Percentiles rank a stretch among this genome's conserved stretches.
Conservation (phyloP, 2,329 filamentous ascomycete species). For the Neonectria magnoliae region DNA sequence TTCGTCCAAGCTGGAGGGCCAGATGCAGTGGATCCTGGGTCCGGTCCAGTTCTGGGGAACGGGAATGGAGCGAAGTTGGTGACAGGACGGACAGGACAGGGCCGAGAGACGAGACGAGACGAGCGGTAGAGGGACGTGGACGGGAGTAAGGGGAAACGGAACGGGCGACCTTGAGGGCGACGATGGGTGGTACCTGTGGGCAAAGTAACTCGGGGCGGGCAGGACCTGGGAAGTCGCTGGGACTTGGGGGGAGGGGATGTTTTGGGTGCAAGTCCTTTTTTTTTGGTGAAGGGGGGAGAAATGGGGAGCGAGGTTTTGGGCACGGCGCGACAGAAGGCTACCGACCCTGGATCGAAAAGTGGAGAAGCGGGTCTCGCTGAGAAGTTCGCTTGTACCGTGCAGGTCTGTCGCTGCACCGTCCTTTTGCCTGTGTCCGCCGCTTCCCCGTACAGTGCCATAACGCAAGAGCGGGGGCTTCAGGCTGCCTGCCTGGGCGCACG, state of each 20-base stretch:
- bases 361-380: constrained; percentile 12
- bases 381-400: not conserved
- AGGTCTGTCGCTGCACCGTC: not conserved
- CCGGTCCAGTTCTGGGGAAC: constrained; percentile 20
- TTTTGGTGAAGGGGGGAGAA: constrained; percentile 47
- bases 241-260: constrained; percentile 48
- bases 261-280: constrained; percentile 51
- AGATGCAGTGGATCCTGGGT: constrained; percentile 43
- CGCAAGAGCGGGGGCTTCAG: constrained; percentile 35
- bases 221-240: constrained; percentile 45
- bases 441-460: not conserved
- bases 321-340: constrained; percentile 42
- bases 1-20: constrained; percentile 18
- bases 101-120: constrained; percentile 11
- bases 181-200: constrained; percentile 51
- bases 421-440: not conserved
- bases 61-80: constrained; percentile 31
- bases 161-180: constrained; percentile 39
- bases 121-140: constrained; percentile 30
- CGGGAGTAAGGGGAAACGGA: constrained; percentile 32
- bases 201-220: constrained; percentile 52
- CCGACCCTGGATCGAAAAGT: constrained; percentile 30
- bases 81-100: constrained; percentile 20
- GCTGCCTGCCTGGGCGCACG: constrained; percentile 13
- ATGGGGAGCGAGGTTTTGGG: constrained; percentile 43